Conservation (phyloP, 208 protist genomes). For the Crithidia sp. region DNA sequence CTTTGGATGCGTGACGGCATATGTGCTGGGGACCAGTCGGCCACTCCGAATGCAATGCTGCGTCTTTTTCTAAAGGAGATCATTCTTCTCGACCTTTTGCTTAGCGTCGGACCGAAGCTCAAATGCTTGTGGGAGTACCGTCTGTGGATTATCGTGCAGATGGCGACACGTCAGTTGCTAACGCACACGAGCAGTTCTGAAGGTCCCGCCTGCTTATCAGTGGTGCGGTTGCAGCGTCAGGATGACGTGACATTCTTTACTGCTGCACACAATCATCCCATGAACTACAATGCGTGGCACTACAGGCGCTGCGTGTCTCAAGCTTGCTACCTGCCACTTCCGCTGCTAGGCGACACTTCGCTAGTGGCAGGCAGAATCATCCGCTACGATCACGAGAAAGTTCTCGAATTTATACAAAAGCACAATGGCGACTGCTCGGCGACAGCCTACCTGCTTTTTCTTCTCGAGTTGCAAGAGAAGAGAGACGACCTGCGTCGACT, state of each 20-base stretch:
- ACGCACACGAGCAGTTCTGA: too few species aligned
- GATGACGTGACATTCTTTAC: constrained; percentile 39
- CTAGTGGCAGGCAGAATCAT: not conserved
- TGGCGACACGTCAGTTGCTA: constrained; percentile 2
- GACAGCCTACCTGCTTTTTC: constrained; percentile 60
- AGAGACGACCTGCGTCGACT: not conserved
- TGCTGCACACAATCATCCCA: constrained; percentile 61
- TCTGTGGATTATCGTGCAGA: constrained; percentile 39
- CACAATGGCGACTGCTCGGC: constrained; percentile 74
- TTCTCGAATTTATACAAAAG: constrained; percentile 46
- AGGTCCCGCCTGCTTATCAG: too few species aligned
- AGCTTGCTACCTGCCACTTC: not conserved
- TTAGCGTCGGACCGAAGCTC: constrained; percentile 48
- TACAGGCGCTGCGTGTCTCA: constrained; percentile 43
- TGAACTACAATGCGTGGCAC: constrained; percentile 90
- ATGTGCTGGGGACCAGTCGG: not conserved
- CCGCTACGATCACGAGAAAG: constrained; percentile 24
- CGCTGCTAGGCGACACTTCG: not conserved
- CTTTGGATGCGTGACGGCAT: not conserved
- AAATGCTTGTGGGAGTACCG: constrained; percentile 64
- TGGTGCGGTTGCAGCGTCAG: not conserved
- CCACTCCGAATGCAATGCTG: not conserved
- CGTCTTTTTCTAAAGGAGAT: constrained; percentile 42
- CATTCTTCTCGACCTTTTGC: constrained; percentile 47
- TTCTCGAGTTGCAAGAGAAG: constrained; percentile 32